Percentiles rank a stretch among this genome's conserved stretches.
Conservation (phyloP, 2,329 filamentous ascomycete species). For the Pseudogymnoascus sp. region DNA sequence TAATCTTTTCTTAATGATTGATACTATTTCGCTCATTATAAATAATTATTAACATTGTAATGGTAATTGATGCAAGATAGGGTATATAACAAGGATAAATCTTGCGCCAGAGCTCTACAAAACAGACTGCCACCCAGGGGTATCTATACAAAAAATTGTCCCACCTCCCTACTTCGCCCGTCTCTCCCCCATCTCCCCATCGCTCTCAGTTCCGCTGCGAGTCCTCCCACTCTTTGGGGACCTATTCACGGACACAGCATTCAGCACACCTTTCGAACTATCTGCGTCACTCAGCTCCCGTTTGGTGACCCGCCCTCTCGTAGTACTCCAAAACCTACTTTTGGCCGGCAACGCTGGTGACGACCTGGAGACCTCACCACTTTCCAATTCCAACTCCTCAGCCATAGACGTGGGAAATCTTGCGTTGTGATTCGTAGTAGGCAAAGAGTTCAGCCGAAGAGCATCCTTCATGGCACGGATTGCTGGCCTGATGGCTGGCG, state of each 20-base stretch:
- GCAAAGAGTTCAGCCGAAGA: not conserved
- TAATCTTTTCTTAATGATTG: no score
- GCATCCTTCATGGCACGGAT: slow-evolving; percentile 6
- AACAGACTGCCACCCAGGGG: not conserved
- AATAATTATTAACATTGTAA: not conserved
- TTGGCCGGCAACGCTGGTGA: not conserved
- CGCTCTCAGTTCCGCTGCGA: not conserved
- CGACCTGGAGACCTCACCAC: not conserved
- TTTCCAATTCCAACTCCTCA: not conserved
- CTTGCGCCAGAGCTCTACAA: not conserved
- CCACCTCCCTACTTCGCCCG: not conserved
- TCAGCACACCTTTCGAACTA: not conserved
- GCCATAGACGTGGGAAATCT: not conserved
- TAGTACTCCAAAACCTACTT: not conserved
- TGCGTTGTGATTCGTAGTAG: not conserved
- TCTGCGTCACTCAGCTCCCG: not conserved
- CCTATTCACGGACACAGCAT: not conserved
- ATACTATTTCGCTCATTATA: not conserved
- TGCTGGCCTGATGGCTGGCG: slow-evolving; percentile 15
- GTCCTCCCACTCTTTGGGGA: not conserved
- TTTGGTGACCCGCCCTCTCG: not conserved
- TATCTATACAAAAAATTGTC: not conserved
- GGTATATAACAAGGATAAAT: not conserved
- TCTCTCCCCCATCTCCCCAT: not conserved
- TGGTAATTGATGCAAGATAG: not conserved